Evolutionary conservation across 179 eudicot species (phyloP).

Genomic region (Heliamphora pulchella): DNA sequence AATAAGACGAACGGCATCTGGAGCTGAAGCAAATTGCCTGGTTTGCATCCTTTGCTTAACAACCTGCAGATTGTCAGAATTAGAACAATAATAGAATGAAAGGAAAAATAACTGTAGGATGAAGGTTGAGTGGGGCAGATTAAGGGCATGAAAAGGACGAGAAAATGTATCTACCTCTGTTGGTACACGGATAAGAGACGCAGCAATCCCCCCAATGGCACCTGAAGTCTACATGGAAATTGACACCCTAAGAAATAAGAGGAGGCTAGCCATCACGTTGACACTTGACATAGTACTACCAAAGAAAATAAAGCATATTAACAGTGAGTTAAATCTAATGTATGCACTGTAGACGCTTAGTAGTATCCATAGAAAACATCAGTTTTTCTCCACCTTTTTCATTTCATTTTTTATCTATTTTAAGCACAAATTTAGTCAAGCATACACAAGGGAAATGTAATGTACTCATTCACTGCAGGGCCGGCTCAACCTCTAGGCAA

Average conservation of each 20-base stretch:
- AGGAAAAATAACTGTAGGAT: slow-evolving; percentile 4
- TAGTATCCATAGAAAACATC: not conserved
- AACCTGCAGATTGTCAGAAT: slow-evolving; percentile 44
- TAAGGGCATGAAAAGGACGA: slow-evolving; percentile 1
- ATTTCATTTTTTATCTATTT: too few relatives aligned
- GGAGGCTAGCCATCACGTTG: slow-evolving; percentile 1
- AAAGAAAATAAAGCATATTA: slow-evolving; percentile 1
- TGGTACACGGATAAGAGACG: slow-evolving; percentile 91
- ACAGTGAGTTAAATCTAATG: not conserved
- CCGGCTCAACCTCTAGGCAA: too few relatives aligned
- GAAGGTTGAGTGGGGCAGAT: slow-evolving; percentile 9
- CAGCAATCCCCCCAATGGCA: slow-evolving; percentile 84
- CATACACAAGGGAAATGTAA: too few relatives aligned
- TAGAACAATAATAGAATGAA: not conserved
- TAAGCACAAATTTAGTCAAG: too few relatives aligned
- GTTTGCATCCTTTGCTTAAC: slow-evolving; percentile 98
- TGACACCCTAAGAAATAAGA: slow-evolving; percentile 16
- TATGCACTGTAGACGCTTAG: not conserved
- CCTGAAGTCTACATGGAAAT: slow-evolving; percentile 69
- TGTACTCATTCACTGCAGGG: too few relatives aligned
- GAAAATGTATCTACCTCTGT: slow-evolving; percentile 54
- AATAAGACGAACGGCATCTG: slow-evolving; percentile 78
- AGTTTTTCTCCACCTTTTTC: not conserved
- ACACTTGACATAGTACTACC: not conserved
- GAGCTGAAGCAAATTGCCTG: slow-evolving; percentile 79